Evolutionary conservation across 495 filamentous ascomycete species (phyloP), one percentile per base, ranked within the genome.

Genomic region (Annulohypoxylon maeteangense): DNA sequence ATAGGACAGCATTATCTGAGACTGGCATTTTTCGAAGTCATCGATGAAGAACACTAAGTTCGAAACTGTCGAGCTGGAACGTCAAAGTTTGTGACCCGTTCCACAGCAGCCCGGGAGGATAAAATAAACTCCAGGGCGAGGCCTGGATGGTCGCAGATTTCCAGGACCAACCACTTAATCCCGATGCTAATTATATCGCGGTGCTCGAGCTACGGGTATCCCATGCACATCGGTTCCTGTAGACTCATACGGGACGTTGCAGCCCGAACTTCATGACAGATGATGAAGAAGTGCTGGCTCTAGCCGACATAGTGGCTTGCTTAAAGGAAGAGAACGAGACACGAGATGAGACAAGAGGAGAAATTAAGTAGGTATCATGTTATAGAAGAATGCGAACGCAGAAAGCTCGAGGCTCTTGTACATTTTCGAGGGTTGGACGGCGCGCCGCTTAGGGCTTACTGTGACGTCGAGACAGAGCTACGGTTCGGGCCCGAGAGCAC

Each of bases 391-490:
- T 8, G 29, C 36, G 55, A 32, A 7, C 55, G 27, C 16, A 20
- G 45, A 47, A 22, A 50, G 2, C 48, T 48, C 7, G 27, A 36
- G 23, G 27, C 18, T 60, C 44, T 60, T 67, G 64, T 53, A 67
- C 31, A 51, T 18, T 61, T 45, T 59, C 29, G 57, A 29, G 29
- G 44, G 32, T 51, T 48, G 25, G 18, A 14, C 8, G 4, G 12
- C 3, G 25, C 18, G 14, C 22, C 29, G n/a, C 29, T 65, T 56
- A 65, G 38, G 62, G 64, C 64, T 67, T 67, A 67, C 64, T 67
- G 55, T 67, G 2, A 56, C 31, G 20, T 68, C 65, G 65, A 68
- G 62, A 48, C 47, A 55, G 48, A 48, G 27, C 57, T 50, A 68
- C 57, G 40, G 8, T 55, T 62, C 65, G 65, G 65, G 65, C 29